phyloP scores from a whole-genome alignment of 306 rosid genomes.

The Albizia julibrissin region DNA sequence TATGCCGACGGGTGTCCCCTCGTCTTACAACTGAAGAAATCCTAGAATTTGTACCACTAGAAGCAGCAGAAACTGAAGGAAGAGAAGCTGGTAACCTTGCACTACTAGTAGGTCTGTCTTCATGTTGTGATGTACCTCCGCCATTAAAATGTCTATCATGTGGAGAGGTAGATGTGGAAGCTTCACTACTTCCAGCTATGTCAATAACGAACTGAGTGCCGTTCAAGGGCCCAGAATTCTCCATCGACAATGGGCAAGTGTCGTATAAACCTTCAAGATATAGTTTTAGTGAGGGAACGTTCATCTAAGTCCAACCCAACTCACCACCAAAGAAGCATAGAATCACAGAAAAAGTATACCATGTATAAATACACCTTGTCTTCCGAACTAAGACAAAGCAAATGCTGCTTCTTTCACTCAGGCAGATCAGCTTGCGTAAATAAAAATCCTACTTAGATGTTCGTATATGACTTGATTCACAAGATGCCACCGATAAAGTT shows the following conservation, averaged over 20 bases:
- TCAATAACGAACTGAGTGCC: slow-evolving; percentile 59
- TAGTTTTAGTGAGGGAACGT: slow-evolving; percentile 52
- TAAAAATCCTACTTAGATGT: slow-evolving; percentile 19
- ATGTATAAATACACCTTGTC: slow-evolving; percentile 28
- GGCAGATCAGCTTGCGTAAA: slow-evolving; percentile 17
- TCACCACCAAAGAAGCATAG: slow-evolving; percentile 43
- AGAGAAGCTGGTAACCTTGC: slow-evolving; percentile 38
- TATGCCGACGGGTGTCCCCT: slow-evolving; percentile 72
- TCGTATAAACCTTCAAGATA: slow-evolving; percentile 50
- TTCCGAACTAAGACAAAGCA: slow-evolving; percentile 28
- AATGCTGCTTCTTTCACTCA: slow-evolving; percentile 25
- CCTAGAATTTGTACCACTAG: slow-evolving; percentile 66
- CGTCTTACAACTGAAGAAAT: slow-evolving; percentile 63
- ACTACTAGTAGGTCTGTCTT: slow-evolving; percentile 54
- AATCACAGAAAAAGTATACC: slow-evolving; percentile 28
- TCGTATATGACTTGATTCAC: not conserved
- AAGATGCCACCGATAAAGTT: slow-evolving; percentile 17
- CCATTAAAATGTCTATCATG: slow-evolving; percentile 53
- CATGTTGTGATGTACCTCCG: slow-evolving; percentile 47
- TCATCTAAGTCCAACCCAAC: slow-evolving; percentile 60
- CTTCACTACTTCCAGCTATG: slow-evolving; percentile 52
- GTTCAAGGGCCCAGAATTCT: slow-evolving; percentile 44
- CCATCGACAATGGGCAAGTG: slow-evolving; percentile 62
- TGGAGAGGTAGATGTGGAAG: slow-evolving; percentile 58
- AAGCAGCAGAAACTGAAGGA: slow-evolving; percentile 48